Evolutionary conservation across 176 grass and related monocot species (phyloP).

Genomic region (Phoenix dactylifera): DNA sequence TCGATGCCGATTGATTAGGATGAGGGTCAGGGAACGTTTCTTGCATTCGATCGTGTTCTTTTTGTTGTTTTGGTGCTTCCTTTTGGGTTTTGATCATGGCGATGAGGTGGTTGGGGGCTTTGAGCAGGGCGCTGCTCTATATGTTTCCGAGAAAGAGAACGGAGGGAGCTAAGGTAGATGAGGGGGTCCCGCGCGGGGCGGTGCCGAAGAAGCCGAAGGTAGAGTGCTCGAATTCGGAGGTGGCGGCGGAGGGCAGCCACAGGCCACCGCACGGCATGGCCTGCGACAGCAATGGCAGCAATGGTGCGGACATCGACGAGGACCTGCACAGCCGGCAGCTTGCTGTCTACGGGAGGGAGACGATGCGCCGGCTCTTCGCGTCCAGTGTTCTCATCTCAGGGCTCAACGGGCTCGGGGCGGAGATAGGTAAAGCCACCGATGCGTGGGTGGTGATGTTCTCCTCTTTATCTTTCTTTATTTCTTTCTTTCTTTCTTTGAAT

Average conservation of each 20-base stretch:
- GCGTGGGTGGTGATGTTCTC: conserved; percentile 7
- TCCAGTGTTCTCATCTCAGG: conserved; percentile 68
- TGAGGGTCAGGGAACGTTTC: not conserved
- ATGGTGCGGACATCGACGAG: conserved; percentile 55
- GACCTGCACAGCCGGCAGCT: conserved; percentile 78
- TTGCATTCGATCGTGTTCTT: not conserved
- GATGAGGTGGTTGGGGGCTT: conserved; percentile 42
- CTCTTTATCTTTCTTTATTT: not conserved
- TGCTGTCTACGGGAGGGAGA: conserved; percentile 72
- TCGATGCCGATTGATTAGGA: not conserved
- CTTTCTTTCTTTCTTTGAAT: too few species aligned
- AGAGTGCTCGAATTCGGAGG: conserved; percentile 10
- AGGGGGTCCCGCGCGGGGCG: conserved; percentile 10
- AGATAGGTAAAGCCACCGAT: conserved; percentile 47
- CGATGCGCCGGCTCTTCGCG: conserved; percentile 61
- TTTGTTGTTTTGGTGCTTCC: conserved; percentile 6
- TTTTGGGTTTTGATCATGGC: conserved; percentile 1
- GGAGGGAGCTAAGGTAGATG: conserved; percentile 16
- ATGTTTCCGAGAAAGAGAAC: conserved; percentile 64
- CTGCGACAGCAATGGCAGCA: conserved; percentile 24
- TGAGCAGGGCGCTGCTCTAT: conserved; percentile 53
- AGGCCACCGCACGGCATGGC: conserved; percentile 16
- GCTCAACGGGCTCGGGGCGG: conserved; percentile 64
- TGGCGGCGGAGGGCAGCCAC: not conserved
- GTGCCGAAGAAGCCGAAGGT: conserved; percentile 37